Conservation (phyloP, 225 moss, liverwort and hornwort species). For the Takakia lepidozioides region DNA sequence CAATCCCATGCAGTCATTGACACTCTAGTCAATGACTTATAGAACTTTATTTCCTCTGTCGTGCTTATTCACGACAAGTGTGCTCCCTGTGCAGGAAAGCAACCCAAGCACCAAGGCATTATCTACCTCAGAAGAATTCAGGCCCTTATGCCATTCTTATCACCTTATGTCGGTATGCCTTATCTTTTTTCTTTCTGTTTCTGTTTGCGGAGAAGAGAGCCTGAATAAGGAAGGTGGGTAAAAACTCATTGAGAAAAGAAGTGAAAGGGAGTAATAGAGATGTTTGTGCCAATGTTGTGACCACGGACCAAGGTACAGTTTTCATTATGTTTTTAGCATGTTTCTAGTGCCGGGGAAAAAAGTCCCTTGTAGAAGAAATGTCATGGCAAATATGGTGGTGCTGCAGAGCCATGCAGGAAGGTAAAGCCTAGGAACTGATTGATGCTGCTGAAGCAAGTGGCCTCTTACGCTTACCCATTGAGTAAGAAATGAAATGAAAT, state of each 20-base stretch:
- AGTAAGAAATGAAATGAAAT: no score
- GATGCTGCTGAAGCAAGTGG: conserved; percentile 65
- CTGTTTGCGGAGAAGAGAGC: no score
- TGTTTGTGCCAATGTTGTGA: neutral
- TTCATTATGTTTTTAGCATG: no score
- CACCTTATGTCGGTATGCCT: conserved; percentile 43
- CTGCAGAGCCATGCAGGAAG: conserved; percentile 34
- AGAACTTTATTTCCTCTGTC: no score
- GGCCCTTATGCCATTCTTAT: conserved; percentile 53
- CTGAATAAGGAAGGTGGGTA: no score
- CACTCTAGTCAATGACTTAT: no score
- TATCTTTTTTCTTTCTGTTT: no score
- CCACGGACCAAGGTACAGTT: neutral
- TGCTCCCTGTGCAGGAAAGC: conserved; percentile 55
- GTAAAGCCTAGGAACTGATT: conserved; percentile 59
- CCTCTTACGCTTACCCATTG: conserved; percentile 41
- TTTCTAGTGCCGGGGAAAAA: no score
- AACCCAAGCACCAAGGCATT: conserved; percentile 17
- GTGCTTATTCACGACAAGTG: no score
- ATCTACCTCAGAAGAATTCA: conserved; percentile 46
- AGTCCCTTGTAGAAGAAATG: no score
- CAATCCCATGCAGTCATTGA: no score
- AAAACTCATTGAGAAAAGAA: no score
- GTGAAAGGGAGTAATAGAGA: neutral
- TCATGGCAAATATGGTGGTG: neutral